Conservation (phyloP, 495 filamentous ascomycete genomes). For the Talaromyces thailandensis region DNA sequence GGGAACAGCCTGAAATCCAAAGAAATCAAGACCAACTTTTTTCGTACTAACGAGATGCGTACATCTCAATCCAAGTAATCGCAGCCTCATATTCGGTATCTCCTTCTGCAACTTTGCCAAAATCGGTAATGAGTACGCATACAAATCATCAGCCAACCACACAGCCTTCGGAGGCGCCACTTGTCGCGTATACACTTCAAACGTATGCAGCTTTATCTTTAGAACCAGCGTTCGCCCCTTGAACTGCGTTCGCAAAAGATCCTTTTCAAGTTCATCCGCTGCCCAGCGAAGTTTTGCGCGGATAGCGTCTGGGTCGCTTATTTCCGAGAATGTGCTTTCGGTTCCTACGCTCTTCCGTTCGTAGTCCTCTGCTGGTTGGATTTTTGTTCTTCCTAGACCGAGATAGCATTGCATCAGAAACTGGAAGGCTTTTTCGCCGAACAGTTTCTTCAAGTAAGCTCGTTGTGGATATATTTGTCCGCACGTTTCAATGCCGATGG, state of each 20-base stretch:
- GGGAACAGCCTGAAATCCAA: conserved; percentile 42
- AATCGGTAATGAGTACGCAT: conserved; percentile 74
- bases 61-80: conserved; percentile 81
- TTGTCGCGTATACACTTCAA: conserved; percentile 83
- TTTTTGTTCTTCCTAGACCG: conserved; percentile 77
- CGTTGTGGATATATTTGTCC: conserved; percentile 78
- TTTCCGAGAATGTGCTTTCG: conserved; percentile 83
- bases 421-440: conserved; percentile 83
- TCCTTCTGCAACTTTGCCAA: conserved; percentile 79
- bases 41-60: conserved; percentile 81
- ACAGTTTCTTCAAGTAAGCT: conserved; percentile 62
- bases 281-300: conserved; percentile 67
- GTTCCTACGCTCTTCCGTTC: conserved; percentile 93
- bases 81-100: conserved; percentile 67
- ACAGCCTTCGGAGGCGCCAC: conserved; percentile 64
- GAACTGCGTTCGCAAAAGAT: conserved; percentile 67
- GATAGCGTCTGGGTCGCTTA: conserved; percentile 57
- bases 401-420: conserved; percentile 81
- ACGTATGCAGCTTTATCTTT: conserved; percentile 92
- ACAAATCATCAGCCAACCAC: conserved; percentile 68
- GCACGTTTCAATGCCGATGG: conserved; percentile 81
- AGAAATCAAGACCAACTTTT: conserved; percentile 70
- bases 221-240: conserved; percentile 84
- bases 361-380: conserved; percentile 82
- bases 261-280: conserved; percentile 83